Evolutionary conservation across 2,329 filamentous ascomycete genomes (phyloP).

Genomic region (Aureobasidium sp.): DNA sequence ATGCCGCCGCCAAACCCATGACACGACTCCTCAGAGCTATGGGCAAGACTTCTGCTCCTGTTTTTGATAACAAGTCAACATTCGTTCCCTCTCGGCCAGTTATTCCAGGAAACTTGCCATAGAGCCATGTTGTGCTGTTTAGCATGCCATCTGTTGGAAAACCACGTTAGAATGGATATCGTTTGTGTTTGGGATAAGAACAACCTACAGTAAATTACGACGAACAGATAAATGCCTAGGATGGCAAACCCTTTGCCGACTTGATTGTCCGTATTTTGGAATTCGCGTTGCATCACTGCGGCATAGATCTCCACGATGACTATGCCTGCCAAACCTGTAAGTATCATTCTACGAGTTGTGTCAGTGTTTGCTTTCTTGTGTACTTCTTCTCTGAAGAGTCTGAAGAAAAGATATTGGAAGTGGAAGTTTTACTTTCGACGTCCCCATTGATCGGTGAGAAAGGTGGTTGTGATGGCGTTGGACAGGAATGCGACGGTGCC

Average conservation of each 20-base stretch:
- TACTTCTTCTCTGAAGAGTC: too few relatives aligned
- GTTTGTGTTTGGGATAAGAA: conserved; percentile 7
- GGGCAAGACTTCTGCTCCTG: conserved; percentile 45
- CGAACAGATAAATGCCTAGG: conserved; percentile 54
- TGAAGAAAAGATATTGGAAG: not conserved
- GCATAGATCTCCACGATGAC: conserved; percentile 53
- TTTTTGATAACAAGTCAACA: not conserved
- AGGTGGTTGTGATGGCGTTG: conserved; percentile 47
- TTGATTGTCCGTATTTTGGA: conserved; percentile 49
- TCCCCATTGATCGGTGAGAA: conserved; percentile 52
- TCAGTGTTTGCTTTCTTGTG: not conserved
- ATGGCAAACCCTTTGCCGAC: conserved; percentile 55
- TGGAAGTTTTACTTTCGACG: conserved; percentile 40
- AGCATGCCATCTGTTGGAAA: conserved; percentile 42
- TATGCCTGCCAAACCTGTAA: conserved; percentile 46
- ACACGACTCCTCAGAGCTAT: conserved; percentile 48
- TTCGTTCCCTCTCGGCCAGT: too few relatives aligned
- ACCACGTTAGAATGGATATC: not conserved
- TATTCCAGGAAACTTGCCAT: conserved; percentile 29
- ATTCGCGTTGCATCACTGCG: conserved; percentile 52
- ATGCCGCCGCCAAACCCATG: conserved; percentile 49
- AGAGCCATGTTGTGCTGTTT: conserved; percentile 50
- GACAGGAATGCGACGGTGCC: conserved; percentile 47
- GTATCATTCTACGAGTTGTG: conserved; percentile 38
- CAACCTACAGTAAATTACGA: conserved; percentile 46